A percentile compares a stretch with the other conserved stretches of the same genome.
phyloP scores from a whole-genome alignment of 345 rosid species.

The Moricandia moricandioides region DNA sequence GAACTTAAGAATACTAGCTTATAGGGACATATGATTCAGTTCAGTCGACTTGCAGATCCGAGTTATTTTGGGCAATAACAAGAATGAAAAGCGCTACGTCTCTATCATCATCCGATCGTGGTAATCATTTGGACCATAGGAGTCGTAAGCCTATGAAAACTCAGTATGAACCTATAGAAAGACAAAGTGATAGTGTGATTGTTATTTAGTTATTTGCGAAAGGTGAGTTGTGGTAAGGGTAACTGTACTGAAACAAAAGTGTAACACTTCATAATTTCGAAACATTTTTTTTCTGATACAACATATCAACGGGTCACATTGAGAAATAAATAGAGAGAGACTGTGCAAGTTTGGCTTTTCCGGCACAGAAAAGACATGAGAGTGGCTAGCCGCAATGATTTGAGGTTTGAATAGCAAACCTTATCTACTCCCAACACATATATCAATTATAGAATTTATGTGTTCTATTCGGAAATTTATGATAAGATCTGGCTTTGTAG shows the following conservation, averaged over 20 bases:
- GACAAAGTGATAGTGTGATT: conserved; percentile 23
- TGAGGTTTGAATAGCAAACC: conserved; percentile 6
- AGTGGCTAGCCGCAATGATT: conserved; percentile 1
- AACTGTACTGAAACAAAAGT: conserved; percentile 7
- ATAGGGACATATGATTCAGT: too few relatives aligned
- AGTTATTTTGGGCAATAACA: neutral
- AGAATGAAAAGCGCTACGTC: neutral
- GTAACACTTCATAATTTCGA: neutral
- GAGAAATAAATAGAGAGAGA: neutral
- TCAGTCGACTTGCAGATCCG: too few relatives aligned
- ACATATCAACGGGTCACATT: neutral
- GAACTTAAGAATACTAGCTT: neutral
- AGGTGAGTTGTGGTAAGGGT: neutral
- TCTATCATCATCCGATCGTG: neutral
- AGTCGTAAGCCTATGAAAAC: neutral
- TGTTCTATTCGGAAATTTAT: neutral
- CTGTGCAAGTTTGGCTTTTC: conserved; percentile 21
- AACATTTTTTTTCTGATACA: neutral
- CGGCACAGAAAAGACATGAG: conserved; percentile 28
- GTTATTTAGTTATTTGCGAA: neutral
- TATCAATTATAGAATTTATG: neutral
- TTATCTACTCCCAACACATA: conserved; percentile 11
- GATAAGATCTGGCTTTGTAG: neutral
- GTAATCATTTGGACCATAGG: neutral
- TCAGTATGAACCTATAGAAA: neutral